Base-by-base conservation (phyloP, 2,329 filamentous ascomycete species). In the Graphilbum fragrans region DNA sequence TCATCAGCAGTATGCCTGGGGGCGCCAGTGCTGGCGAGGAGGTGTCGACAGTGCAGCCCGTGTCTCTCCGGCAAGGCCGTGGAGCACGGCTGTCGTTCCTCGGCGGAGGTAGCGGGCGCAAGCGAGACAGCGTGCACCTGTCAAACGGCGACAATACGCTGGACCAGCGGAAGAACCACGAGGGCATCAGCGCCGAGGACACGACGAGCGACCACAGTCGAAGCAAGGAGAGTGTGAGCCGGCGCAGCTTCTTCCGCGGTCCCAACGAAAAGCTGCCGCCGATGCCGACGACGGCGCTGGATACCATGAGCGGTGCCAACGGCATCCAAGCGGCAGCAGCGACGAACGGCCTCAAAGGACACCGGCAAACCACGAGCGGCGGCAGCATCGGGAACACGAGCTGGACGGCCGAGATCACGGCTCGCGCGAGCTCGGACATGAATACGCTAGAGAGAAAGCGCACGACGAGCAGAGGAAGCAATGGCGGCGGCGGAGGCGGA, bases 1-100 rank as follows among this genome's bases (percentile, higher is more conserved):
- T 32, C 8, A 35, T 31, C 31, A 38, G 11, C 37, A 39, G 34
- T 27, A 33, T 35, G 12, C 35, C 37, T 1, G 34, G 22, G 3
- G 16, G 41, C 40, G 38, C 23, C 5, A 8, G 11, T 14, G 12
- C 32, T 10, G 14, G 5, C 7, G 70, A 74, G 36, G 71, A 76
- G 44, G 65, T 68, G 2, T 62, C 70, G 1, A 56, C 69, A 2
- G 64, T 67, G 3, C 67, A 66, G 39, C 69, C 70, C 1, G 64
- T 75, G n/a, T 63, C 66, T 3, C 52, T 70, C 31, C 65, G 64
- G n/a, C 66, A 63, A 36, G 57, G 64, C 8, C 69, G 69, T 17
- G 70, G 70, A 16, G 64, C 71, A 3, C 63, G 74, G 3, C 61
- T 77, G 12, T 77, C 72, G 53, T 75, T 78, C 55, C 58, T 77